Evolutionary conservation across 495 filamentous ascomycete genomes (phyloP).

Genomic region (Penicillium alfredii): DNA sequence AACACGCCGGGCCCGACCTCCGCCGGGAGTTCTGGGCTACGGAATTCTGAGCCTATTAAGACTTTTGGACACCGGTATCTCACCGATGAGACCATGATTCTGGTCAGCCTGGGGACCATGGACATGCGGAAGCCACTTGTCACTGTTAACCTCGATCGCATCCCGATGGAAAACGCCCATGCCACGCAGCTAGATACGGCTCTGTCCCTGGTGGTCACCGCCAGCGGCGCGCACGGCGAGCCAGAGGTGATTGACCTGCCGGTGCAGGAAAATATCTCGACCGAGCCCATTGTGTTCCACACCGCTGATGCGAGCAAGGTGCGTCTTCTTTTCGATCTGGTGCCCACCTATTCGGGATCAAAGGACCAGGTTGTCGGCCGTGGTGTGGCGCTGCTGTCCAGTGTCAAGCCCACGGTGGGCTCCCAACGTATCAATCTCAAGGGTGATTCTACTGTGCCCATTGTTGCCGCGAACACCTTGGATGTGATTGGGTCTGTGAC

Average conservation of each 20-base stretch:
- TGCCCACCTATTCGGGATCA: slow-evolving; percentile 94
- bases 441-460: slow-evolving; percentile 89
- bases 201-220: slow-evolving; percentile 86
- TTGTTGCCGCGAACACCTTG: slow-evolving; percentile 70
- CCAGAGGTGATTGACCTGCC: slow-evolving; percentile 86
- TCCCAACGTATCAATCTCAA: slow-evolving; percentile 78
- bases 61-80: slow-evolving; percentile 95
- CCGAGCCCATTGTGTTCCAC: slow-evolving; percentile 85
- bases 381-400: slow-evolving; percentile 82
- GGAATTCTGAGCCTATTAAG: slow-evolving; percentile 70
- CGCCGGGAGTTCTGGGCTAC: slow-evolving; percentile 30
- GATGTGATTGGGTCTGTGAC: slow-evolving; percentile 92
- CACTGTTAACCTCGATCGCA: slow-evolving; percentile 81
- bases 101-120: slow-evolving; percentile 91
- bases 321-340: slow-evolving; percentile 87
- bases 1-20: slow-evolving; percentile 33
- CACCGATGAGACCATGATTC: slow-evolving; percentile 77
- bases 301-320: slow-evolving; percentile 73
- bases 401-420: slow-evolving; percentile 73
- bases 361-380: slow-evolving; percentile 85
- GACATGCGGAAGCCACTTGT: slow-evolving; percentile 76
- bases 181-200: slow-evolving; percentile 91
- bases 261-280: slow-evolving; percentile 86
- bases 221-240: slow-evolving; percentile 77
- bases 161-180: slow-evolving; percentile 81